Conservation (phyloP, 768 basidiomycete species). For the Leccinellum albellum region DNA sequence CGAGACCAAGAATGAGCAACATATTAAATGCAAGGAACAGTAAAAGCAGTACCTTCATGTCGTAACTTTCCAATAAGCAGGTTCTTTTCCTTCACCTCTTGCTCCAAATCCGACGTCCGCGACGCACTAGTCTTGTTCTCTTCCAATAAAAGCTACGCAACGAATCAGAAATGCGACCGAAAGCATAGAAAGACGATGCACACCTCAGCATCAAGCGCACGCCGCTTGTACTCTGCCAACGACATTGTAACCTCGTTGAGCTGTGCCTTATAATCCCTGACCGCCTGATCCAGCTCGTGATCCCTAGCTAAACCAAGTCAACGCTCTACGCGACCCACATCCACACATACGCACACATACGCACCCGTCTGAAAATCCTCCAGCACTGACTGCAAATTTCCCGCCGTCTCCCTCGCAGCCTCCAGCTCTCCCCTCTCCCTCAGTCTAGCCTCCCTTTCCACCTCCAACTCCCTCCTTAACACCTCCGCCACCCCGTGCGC, state of each 20-base stretch:
- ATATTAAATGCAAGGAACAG: neutral
- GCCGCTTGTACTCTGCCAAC: conserved; percentile 86
- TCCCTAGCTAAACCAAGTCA: conserved; percentile 65
- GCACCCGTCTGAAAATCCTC: conserved; percentile 92
- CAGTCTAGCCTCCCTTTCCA: conserved; percentile 57
- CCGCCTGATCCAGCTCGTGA: conserved; percentile 80
- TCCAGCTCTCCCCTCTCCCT: conserved; percentile 57
- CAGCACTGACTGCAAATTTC: conserved; percentile 87
- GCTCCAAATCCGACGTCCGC: conserved; percentile 70
- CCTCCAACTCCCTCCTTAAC: conserved; percentile 61
- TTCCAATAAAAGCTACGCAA: conserved; percentile 63
- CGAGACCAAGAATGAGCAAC: neutral
- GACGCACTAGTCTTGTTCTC: conserved; percentile 65
- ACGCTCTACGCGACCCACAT: neutral
- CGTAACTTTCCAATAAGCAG: conserved; percentile 91
- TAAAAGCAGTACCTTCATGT: conserved; percentile 75
- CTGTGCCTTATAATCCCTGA: conserved; percentile 77
- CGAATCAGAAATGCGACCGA: conserved; percentile 2
- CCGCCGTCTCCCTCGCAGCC: conserved; percentile 66
- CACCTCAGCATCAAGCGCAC: conserved; percentile 86
- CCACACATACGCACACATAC: conserved; percentile 21
- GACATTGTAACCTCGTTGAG: conserved; percentile 66
- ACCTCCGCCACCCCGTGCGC: conserved; percentile 52
- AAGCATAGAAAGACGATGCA: conserved; percentile 13
- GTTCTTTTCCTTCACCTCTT: conserved; percentile 93